Evolutionary conservation across 768 basidiomycete genomes (phyloP), one percentile per base, ranked within the genome.

Genomic region (Tubosaeta brunneosetosa): DNA sequence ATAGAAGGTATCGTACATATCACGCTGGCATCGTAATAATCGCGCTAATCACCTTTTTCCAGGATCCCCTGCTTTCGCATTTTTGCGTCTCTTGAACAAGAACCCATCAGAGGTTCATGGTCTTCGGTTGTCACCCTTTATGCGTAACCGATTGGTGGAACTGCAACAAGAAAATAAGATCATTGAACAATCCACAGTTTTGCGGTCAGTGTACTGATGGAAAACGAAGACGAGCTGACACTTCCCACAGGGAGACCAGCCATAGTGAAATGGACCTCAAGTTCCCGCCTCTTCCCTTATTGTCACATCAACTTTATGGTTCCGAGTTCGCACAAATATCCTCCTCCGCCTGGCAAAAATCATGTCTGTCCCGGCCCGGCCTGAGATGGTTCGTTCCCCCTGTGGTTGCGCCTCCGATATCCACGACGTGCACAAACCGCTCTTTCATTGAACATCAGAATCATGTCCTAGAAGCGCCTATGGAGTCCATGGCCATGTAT

Each of bases 371-470:
- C 36, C 83, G 90, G 36, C 82, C 82, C 2, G 81, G 81, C 13
- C 77, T 94, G 58, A 84, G 84, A 58, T 97, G 93, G 86, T 91
- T 86, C 69, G 75, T 90, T 16, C 91, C 91, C n/a, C 75, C 84
- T 9, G 93, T 75, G 8, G 80, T 92, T 31, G 95, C 95, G 0
- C 95, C 95, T 4, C 81, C 90, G 0, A 86, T 97, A 54, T 66
- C 80, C 26, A 71, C 88, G 54, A 76, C 82, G 57, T 91, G 86
- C 63, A 78, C 81, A 37, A 81, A 91, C 66, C 83, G 92, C 43
- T 79, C 85, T 6, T 97, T 91, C 72, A 62, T 88, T 31, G 90
- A 95, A 63, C 73, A 75, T 36, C 85, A 90, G 70, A 67, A 76
- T 29, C 73, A 75, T 25, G 49, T 83, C 14, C 65, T 80, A 4